Conservation (phyloP, 1,284 basidiomycete species). For the Puccinia coronata region DNA sequence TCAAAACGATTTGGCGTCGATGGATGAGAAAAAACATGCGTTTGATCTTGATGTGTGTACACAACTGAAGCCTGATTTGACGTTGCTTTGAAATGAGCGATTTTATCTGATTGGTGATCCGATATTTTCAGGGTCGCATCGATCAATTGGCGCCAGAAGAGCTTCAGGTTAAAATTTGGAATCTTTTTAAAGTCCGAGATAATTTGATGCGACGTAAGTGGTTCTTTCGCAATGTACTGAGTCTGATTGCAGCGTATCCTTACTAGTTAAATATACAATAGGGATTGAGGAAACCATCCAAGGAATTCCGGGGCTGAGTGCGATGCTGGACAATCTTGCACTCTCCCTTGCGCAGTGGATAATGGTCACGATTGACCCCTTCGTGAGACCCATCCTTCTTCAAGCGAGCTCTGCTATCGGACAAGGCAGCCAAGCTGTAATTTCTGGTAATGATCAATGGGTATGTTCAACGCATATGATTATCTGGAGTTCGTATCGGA, state of each 20-base stretch:
- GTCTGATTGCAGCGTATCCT: not conserved
- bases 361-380: conserved; percentile 47
- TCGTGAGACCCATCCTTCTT: conserved; percentile 37
- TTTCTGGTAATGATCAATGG: conserved; percentile 46
- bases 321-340: conserved; percentile 36
- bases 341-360: conserved; percentile 44
- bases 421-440: conserved; percentile 41
- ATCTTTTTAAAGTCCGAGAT: conserved; percentile 82
- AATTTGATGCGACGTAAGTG: conserved; percentile 59
- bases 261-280: not conserved
- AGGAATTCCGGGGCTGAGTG: conserved; percentile 37
- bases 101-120: conserved; percentile 54
- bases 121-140: conserved; percentile 57
- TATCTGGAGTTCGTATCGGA: not conserved
- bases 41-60: conserved; percentile 65
- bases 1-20: conserved; percentile 54
- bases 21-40: conserved; percentile 64
- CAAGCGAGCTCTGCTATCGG: conserved; percentile 47
- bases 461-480: conserved; percentile 1
- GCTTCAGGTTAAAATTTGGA: conserved; percentile 78
- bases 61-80: conserved; percentile 60
- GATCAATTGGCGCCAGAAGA: conserved; percentile 86
- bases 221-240: not conserved
- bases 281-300: conserved; percentile 46
- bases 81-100: conserved; percentile 70